Percentiles rank a stretch among this genome's conserved stretches.
phyloP scores from a whole-genome alignment of 2,329 filamentous ascomycete genomes.

The Alternaria brassicicola region DNA sequence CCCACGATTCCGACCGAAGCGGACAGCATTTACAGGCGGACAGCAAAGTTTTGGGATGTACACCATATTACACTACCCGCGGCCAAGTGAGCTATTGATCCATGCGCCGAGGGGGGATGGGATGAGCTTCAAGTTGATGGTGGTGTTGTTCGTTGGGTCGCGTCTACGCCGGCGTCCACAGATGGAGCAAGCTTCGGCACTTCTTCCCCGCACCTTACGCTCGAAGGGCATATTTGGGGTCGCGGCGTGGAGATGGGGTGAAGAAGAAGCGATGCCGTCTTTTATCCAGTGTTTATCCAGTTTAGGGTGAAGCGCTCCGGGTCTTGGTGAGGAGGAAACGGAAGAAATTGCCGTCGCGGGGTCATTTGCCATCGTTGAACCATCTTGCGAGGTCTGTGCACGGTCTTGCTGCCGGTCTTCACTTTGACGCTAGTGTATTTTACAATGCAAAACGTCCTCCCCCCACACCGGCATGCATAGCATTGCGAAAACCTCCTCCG shows the following conservation, averaged over 20 bases:
- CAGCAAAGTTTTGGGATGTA: background rate
- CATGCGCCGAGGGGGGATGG: background rate
- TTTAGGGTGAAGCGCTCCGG: background rate
- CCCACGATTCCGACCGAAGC: background rate
- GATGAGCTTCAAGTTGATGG: background rate
- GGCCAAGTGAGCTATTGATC: background rate
- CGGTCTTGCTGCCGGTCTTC: background rate
- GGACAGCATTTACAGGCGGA: background rate
- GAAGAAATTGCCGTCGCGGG: background rate
- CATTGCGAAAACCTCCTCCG: background rate
- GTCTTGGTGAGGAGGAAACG: background rate
- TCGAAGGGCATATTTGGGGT: background rate
- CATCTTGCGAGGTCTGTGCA: background rate
- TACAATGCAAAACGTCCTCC: slow-evolving; percentile 16
- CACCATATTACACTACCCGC: background rate
- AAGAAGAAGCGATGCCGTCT: background rate
- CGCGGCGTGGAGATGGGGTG: background rate
- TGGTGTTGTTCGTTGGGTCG: background rate
- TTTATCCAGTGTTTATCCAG: background rate
- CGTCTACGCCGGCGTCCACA: no score
- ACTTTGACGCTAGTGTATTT: background rate
- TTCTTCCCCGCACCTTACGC: background rate
- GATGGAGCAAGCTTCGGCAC: background rate
- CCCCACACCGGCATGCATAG: background rate
- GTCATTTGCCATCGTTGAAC: background rate